Base-by-base conservation (phyloP, 2,329 filamentous ascomycete genomes). In the Fusarium protoensiforme region DNA sequence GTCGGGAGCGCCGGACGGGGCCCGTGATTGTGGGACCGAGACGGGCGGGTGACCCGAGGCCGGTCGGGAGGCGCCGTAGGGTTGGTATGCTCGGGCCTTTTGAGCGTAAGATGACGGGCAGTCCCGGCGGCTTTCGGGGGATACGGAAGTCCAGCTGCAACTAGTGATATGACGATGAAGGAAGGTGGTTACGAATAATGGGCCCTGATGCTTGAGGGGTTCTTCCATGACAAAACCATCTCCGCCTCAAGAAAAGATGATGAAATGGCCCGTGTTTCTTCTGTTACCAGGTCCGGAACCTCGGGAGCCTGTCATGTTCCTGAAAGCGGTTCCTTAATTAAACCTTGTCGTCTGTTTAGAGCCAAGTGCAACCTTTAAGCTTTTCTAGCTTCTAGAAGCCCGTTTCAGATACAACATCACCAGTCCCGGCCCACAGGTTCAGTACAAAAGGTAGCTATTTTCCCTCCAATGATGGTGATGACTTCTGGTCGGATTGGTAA, bases 341-440 rank as follows among this genome's bases (percentile, higher is more conserved):
- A 73, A 73, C 71, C 63, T 73, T 73, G 67, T 57, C 54, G 33
- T 36, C 33, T 38, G 48, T 53, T 67, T 18, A 22, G 59, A 61
- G 56, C 24, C 51, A 43, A 35, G 35, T 36, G 29, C 61, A 27
- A 58, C 54, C 38, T 65, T 60, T 59, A 29, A 57, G 63, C 39
- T 66, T 72, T 22, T 51, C 22, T 62, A 57, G 46, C 60, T 73
- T 73, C 71, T 74, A 27, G 71, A 73, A 71, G 60, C 41, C 24
- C 43, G 71, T 73, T 73, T 73, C 71, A 74, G 18, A 29, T 31
- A 39, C 33, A 60, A 51, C 27, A 65, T 36, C 43, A 53, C 39
- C 7, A 24, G 20, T 14, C 20, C 36, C 16, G 18, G 22, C 31
- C 62, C 22, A 48, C 41, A 36, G 20, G n/a, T 24, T 43, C 14